These are phyloP conservation scores for Harringtonia aguacate DNA, from an alignment of 2,329 filamentous ascomycete species.

Conservation along the genomic window DNA sequence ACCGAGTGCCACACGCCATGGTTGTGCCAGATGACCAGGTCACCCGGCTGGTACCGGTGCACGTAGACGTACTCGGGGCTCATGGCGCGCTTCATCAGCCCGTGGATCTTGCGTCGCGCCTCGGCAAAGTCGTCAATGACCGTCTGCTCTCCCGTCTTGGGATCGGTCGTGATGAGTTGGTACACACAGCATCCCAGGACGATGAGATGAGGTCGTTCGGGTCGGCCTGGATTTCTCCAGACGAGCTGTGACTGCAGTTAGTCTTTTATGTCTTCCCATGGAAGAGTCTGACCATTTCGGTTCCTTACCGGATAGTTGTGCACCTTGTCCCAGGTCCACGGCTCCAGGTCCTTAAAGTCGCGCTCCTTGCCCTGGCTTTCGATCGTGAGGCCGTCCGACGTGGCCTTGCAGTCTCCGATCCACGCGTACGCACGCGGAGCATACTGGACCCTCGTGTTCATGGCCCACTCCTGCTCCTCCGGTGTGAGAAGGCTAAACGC, in stretches of 20 bases:
- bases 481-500: neutral
- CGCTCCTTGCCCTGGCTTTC: constrained; percentile 2
- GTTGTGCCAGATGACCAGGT: constrained; percentile 5
- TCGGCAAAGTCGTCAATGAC: neutral
- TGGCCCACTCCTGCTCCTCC: constrained; percentile 3
- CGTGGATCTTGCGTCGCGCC: constrained; percentile 1
- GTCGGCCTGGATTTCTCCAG: constrained; percentile 1
- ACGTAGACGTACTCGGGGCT: constrained; percentile 1
- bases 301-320: constrained; percentile 1
- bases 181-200: constrained; percentile 5
- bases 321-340: constrained; percentile 6
- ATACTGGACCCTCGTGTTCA: constrained; percentile 2
- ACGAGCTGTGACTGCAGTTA: neutral
- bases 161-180: constrained; percentile 1
- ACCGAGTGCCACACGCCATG: constrained; percentile 4
- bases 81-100: neutral
- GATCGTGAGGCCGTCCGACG: constrained; percentile 3
- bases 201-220: constrained; percentile 1
- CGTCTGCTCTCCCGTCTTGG: constrained; percentile 1
- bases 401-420: constrained; percentile 4
- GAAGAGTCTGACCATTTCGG: neutral
- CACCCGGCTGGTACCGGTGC: neutral
- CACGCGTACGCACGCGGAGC: constrained; percentile 2
- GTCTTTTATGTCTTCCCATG: neutral
- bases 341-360: neutral